Base-by-base conservation (phyloP, 371 early-diverging fungal species). In the Batrachochytrium dendrobatidis region DNA sequence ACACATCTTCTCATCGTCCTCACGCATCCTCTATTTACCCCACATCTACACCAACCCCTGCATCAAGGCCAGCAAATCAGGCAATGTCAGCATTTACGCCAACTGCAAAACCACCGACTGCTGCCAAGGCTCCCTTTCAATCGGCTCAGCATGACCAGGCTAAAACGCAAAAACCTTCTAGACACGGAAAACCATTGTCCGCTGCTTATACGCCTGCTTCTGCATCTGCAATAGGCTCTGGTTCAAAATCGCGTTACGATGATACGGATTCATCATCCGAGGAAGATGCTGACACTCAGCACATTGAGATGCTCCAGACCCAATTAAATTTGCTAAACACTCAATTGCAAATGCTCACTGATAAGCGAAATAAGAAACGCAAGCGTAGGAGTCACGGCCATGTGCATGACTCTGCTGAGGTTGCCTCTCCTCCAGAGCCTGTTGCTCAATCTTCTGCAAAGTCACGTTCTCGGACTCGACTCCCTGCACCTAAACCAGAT, bases 301-400 rank as follows among this genome's bases (percentile, higher is more conserved):
- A 86, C 54, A 73, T 88, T 52, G 75, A 77, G 33, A 75, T 77
- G 34, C 72, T 87, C 53, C 74, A 85, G 22, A 77, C 79, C 53
- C 82, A 86, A 64, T 62, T 84, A n/a, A 80, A 80, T 28, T 26
- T 63, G 1, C 60, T 69, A 25, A 45, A 61, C n/a, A 25, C 58
- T 5, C 65, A 69, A 55, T 29, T 65, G 34, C 52, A 85, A 24
- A 82, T 86, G 60, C 80, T 84, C 60, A 77, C 78, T 22, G 74
- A 68, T 60, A 72, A 51, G 65, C 67, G 65, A 65, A 77, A 74
- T 64, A 79, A 77, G 62, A 80, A 80, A 63, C 57, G 68, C 31
- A 73, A 66, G 24, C 75, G 69, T 49, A 63, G 65, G 53, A 32
- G 51, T 32, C 15, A 12, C 39, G 39, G 15, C 39, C 39, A n/a